Evolutionary conservation across 306 rosid genomes (phyloP), one percentile per base, ranked within the genome.

Genomic region (Pterocarpus macrocarpus): DNA sequence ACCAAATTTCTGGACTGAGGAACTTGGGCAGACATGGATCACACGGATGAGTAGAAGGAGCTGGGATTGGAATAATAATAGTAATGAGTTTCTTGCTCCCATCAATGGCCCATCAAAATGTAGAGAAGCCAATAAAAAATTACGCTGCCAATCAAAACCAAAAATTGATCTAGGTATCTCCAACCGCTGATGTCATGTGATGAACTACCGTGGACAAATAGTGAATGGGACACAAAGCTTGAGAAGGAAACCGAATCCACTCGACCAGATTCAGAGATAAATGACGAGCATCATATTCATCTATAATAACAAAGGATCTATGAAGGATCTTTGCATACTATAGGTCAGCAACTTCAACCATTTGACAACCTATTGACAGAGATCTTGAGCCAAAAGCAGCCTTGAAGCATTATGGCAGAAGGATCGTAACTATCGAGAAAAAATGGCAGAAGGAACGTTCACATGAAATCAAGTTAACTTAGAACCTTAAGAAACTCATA

Each of bases 331-430:
- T 59, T 22, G 77, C 59, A 73, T 58, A 81, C 59, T 59, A 56
- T 56, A 66, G 78, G 69, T 16, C 22, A 61, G 81, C 16, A 56
- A 45, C 72, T 63, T 81, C 86, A 57, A 55, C 84, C 35, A 14
- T 71, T 78, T 14, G 77, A 79, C 73, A 22, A 50, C 14, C 17
- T 61, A 86, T 43, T 61, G 64, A 68, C 47, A 62, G 74, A 68
- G 57, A 7, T 43, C 47, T 43, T 43, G 9, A 5, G 47, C 47
- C 10, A 43, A 43, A 43, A 14, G 15, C 7, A 13, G 63, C 58
- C 69, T 76, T 76, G 73, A 79, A 80, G 77, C 78, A 72, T 81
- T 83, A 47, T 43, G 87, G 64, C 84, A 81, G 78, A 66, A 72
- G 57, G 64, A 71, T 72, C 78, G 28, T 22, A 22, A 1, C 28